phyloP scores from a whole-genome alignment of 768 basidiomycete genomes.

The Galerina marginata region DNA sequence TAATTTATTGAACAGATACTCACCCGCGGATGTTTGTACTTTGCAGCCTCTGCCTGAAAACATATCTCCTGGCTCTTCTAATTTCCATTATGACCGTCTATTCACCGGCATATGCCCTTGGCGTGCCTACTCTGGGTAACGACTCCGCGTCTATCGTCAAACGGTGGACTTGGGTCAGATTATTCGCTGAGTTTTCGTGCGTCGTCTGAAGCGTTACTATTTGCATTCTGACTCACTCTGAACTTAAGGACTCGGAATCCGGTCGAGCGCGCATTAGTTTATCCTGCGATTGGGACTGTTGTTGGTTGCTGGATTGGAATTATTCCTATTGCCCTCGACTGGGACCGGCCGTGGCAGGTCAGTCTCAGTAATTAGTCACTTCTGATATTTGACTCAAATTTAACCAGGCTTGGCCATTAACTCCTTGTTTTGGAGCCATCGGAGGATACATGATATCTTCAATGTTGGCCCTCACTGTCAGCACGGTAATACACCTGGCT shows the following conservation, averaged over 20 bases:
- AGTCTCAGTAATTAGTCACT: conserved; percentile 26
- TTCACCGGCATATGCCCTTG: conserved; percentile 73
- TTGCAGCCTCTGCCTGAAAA: conserved; percentile 46
- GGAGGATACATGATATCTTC: conserved; percentile 70
- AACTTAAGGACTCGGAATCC: conserved; percentile 58
- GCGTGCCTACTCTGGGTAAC: conserved; percentile 55
- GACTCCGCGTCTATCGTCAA: conserved; percentile 52
- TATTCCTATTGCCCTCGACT: conserved; percentile 89
- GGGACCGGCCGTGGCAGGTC: conserved; percentile 98
- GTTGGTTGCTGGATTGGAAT: conserved; percentile 83
- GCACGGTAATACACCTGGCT: conserved; percentile 41
- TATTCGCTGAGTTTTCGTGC: conserved; percentile 85
- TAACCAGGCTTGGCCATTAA: conserved; percentile 80
- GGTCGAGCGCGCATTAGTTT: conserved; percentile 79
- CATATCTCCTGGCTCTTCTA: conserved; percentile 71
- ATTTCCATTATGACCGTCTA: conserved; percentile 70
- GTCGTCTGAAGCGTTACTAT: conserved; percentile 35
- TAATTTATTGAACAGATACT: conserved; percentile 11
- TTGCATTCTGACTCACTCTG: conserved; percentile 6
- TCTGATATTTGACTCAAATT: conserved; percentile 12
- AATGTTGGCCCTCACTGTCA: conserved; percentile 56
- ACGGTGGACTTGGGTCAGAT: conserved; percentile 72
- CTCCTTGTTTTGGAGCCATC: conserved; percentile 75
- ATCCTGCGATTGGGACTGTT: conserved; percentile 75
- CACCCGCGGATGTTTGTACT: conserved; percentile 15